Evolutionary conservation across 2,329 filamentous ascomycete species (phyloP).

Genomic region (Verruconis gallopava): DNA sequence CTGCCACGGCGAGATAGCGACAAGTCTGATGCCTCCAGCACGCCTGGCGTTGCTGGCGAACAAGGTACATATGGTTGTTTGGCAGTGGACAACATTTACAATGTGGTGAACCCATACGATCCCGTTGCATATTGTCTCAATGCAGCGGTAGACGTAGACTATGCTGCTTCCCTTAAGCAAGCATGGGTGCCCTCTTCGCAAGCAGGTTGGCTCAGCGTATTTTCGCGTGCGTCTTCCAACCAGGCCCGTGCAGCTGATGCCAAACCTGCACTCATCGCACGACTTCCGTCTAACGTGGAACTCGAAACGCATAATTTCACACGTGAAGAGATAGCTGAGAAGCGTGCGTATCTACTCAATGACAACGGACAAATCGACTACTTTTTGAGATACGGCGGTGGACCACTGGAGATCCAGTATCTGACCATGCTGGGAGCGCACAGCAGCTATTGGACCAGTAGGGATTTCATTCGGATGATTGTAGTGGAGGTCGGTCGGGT

Average conservation of each 20-base stretch:
- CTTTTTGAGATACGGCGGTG: slow-evolving; percentile 70
- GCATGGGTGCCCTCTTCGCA: slow-evolving; percentile 67
- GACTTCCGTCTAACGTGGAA: slow-evolving; percentile 51
- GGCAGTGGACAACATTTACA: slow-evolving; percentile 93
- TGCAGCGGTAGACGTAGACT: slow-evolving; percentile 70
- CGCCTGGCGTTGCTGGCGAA: slow-evolving; percentile 56
- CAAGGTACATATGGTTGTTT: slow-evolving; percentile 75
- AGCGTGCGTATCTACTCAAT: slow-evolving; percentile 74
- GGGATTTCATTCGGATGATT: slow-evolving; percentile 79
- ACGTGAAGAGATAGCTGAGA: slow-evolving; percentile 82
- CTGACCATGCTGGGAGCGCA: slow-evolving; percentile 94
- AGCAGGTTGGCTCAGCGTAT: slow-evolving; percentile 33
- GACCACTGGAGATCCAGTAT: slow-evolving; percentile 88
- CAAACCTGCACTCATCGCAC: slow-evolving; percentile 20
- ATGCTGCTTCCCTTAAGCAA: slow-evolving; percentile 61
- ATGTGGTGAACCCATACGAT: slow-evolving; percentile 65
- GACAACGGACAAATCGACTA: slow-evolving; percentile 96
- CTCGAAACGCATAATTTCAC: slow-evolving; percentile 93
- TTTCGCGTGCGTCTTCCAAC: slow-evolving; percentile 20
- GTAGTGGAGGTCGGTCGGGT: slow-evolving; percentile 75
- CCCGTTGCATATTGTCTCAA: slow-evolving; percentile 89
- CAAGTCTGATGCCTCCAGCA: slow-evolving; percentile 57
- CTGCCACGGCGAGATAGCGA: slow-evolving; percentile 61
- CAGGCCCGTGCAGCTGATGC: slow-evolving; percentile 22
- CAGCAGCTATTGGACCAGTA: slow-evolving; percentile 81